Evolutionary conservation across 2,329 filamentous ascomycete species (phyloP).

Genomic region (Parascedosporium putredinis): DNA sequence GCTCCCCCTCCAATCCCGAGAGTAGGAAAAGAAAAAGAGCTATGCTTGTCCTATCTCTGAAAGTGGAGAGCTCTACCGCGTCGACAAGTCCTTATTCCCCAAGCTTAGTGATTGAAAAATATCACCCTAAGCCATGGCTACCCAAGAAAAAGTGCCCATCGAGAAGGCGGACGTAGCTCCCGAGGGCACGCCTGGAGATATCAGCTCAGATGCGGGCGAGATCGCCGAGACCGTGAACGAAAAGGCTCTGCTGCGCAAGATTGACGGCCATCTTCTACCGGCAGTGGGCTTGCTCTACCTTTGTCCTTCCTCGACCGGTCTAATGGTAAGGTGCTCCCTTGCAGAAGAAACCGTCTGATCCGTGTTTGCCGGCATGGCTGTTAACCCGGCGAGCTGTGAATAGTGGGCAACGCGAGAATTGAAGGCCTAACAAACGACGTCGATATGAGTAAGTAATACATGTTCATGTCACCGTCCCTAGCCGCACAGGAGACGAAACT

Average conservation of each 20-base stretch:
- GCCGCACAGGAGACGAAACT: not conserved
- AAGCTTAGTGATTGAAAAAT: too few species aligned
- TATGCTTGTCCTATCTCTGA: too few species aligned
- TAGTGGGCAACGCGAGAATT: conserved; percentile 48
- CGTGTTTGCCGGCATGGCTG: too few species aligned
- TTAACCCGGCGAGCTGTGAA: too few species aligned
- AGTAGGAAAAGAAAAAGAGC: too few species aligned
- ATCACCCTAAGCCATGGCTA: not conserved
- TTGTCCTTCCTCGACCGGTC: conserved; percentile 47
- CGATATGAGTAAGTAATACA: conserved; percentile 32
- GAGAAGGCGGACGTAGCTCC: not conserved
- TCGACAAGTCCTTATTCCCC: too few species aligned
- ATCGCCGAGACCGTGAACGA: conserved; percentile 33
- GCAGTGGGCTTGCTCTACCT: conserved; percentile 45
- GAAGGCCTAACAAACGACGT: conserved; percentile 43
- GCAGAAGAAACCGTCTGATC: too few species aligned
- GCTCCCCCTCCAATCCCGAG: too few species aligned
- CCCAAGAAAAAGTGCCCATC: not conserved
- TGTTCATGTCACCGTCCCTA: too few species aligned
- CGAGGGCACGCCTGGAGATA: not conserved
- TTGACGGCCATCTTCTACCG: conserved; percentile 41
- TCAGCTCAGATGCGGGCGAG: not conserved
- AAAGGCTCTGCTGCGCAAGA: conserved; percentile 44
- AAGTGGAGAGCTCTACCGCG: too few species aligned
- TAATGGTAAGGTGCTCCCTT: conserved; percentile 34